Base-by-base conservation (phyloP, 2,329 filamentous ascomycete genomes). In the Dothistroma pini region DNA sequence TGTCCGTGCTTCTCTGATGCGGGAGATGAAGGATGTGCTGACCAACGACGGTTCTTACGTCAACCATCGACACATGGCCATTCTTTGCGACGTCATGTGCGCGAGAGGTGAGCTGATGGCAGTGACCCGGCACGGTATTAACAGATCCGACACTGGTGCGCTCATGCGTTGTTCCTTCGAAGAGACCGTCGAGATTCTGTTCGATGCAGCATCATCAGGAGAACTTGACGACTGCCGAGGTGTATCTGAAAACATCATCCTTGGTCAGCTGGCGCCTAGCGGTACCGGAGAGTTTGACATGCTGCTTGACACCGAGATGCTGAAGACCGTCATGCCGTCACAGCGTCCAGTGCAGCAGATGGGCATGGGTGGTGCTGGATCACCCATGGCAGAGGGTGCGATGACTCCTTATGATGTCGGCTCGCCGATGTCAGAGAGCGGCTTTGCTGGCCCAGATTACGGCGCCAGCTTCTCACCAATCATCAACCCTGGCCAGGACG, bases 141-240 rank as follows among this genome's bases (percentile, higher is more conserved):
- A 99, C 81, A 88, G 95, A 71, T 91, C 93, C 29, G 95, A 99
- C 74, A 99, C 96, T 64, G 95, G 95, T 81, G 96, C 95, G 10
- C 83, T 99, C 71, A 99, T 99, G 95, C 89, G 95, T 76, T 99
- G 96, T 83, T 99, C 95, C 1, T 99, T 99, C 79, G 95, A 99
- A 78, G 96, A 99, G 77, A 99, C 95, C 0, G 95, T 99, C 47
- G 96, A 99, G 75, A 99, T 99, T 81, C 82, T 99, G 57, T 86
- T 99, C 21, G 95, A 99, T 74, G 96, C 95, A 63, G 95, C 95
- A 25, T 91, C 92, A 16, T 91, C 91, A 55, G 95, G 95, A 74
- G 95, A 99, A 77, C 84, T 99, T 34, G 95, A 99, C 73, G 95
- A 99, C 77, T 99, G 96, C 80, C 90, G 92, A 63, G 95, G 95